A percentile compares a stretch with the other conserved stretches of the same genome.
These are phyloP conservation scores for Limnanthes douglasii DNA, from an alignment of 345 rosid genomes.

Conservation along the genomic window DNA sequence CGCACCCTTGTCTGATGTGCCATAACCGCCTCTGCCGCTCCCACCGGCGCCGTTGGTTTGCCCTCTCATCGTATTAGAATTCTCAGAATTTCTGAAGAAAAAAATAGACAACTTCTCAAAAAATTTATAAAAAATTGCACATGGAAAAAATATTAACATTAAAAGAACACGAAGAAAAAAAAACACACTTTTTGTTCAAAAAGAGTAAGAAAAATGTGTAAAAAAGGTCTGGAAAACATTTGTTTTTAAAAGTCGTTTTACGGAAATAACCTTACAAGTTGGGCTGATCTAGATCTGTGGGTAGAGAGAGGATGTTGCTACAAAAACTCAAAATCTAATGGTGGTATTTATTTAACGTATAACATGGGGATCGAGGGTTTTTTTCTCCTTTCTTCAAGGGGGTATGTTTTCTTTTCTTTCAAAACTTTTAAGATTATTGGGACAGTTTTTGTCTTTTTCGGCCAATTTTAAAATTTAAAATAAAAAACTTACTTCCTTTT, in stretches of 20 bases:
- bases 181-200: slow-evolving; percentile 1
- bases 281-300: slow-evolving; percentile 12
- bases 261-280: slow-evolving; percentile 31
- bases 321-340: slow-evolving; percentile 9
- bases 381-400: slow-evolving; percentile 1
- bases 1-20: slow-evolving; percentile 38
- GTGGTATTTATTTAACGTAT: slow-evolving; percentile 10
- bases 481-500: no score
- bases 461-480: no score
- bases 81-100: slow-evolving; percentile 38
- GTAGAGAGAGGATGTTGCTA: slow-evolving; percentile 4
- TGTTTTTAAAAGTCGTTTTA: slow-evolving; percentile 14
- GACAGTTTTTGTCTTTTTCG: no score
- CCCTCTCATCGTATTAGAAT: slow-evolving; percentile 47
- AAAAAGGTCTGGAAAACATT: no score
- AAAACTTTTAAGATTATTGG: slow-evolving; percentile 7
- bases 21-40: no score
- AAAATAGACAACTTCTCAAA: not conserved
- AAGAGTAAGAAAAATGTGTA: slow-evolving; percentile 3
- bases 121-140: not conserved
- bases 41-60: slow-evolving; percentile 38
- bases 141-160: slow-evolving; percentile 1
- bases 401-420: not conserved
- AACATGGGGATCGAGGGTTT: slow-evolving; percentile 1
- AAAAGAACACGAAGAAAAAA: not conserved